Base-by-base conservation (phyloP, 2,329 filamentous ascomycete species). In the Daldinia sp. region DNA sequence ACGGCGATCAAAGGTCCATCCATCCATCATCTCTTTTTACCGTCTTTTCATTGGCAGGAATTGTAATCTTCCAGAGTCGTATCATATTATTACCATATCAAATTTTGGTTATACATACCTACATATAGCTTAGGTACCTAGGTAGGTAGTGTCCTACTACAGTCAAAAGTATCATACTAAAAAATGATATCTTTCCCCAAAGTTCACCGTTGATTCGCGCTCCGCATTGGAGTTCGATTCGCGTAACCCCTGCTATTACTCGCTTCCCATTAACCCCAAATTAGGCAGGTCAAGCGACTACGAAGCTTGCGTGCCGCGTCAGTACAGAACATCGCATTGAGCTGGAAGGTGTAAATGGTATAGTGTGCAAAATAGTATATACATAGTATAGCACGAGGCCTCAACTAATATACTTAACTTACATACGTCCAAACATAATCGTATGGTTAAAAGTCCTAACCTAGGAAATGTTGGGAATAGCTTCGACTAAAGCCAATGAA, bases 211-310 rank as follows among this genome's bases (percentile, higher is more conserved):
- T 18, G 51, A 61, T 67, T 57, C 71, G 64, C 60, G 69, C 46
- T 67, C 39, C 30, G 23, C 54, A 39, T 23, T 58, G 46, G 55
- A 9, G 54, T 59, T 59, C 33, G 23, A 7, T 65, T 60, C 65
- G 72, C 65, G 65, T 69, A 74, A 74, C 62, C 71, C 71, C 63
- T 72, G 72, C 46, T 30, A 2, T 59, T 67, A 75, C 64, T 67
- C 42, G 62, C 60, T 66, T 55, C 57, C 57, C 53, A 70, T 74
- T 74, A 74, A 74, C 58, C 48, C 80, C 78, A 76, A 56, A 78
- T 79, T 51, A 73, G 72, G 71, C 70, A 77, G 33, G 78, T 70
- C 53, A 59, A 35, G 58, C 68, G 60, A 35, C 54, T 33, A 28
- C 54, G 35, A 59, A 28, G 20, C 18, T 60, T 41, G 60, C 58